Evolutionary conservation across 495 filamentous ascomycete genomes (phyloP), one percentile per base, ranked within the genome.

Genomic region (Lindgomyces ingoldianus): DNA sequence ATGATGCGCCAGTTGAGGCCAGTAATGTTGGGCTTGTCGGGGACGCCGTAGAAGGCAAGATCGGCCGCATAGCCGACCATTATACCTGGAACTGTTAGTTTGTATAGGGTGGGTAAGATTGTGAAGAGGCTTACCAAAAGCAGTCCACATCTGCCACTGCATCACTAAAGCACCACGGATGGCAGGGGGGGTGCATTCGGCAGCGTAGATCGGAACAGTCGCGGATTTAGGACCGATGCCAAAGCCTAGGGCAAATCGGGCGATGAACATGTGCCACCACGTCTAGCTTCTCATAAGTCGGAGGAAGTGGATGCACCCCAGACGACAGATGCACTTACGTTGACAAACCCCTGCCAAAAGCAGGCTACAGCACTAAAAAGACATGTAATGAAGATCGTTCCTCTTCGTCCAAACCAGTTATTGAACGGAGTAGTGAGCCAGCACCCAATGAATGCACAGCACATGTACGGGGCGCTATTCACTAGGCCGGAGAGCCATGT

Each of bases 371-470:
- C 85, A 26, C 50, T 53, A 63, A 89, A 81, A 12, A 81, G 72
- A 70, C 87, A 91, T 18, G 88, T 85, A 46, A 94, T 77, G 73
- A 95, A 93, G 53, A 96, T 89, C 12, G 91, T 93, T 8, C 91
- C 89, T 1, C 91, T 85, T 54, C 92, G 87, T 22, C 91, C 92
- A 64, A 93, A 88, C 58, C 74, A 80, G 62, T 87, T 84, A 74
- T 96, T 96, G 73, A 91, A 83, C 0, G 90, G 90, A 19, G 87
- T 86, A 1, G 89, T 91, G 42, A 92, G 79, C 91, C 91, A 96
- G 78, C 88, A 94, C 18, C 89, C 88, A 46, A 90, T 73, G 42
- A 92, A 72, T 19, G 91, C 89, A 65, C 86, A 93, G 75, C 85
- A 86, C 10, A 93, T 81, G 68, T 94, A 93, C 0, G 91, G 91